Percentiles rank a stretch among this genome's conserved stretches.
Conservation (phyloP, 225 moss, liverwort and hornwort genomes). For the Physcomitrellopsis africana region DNA sequence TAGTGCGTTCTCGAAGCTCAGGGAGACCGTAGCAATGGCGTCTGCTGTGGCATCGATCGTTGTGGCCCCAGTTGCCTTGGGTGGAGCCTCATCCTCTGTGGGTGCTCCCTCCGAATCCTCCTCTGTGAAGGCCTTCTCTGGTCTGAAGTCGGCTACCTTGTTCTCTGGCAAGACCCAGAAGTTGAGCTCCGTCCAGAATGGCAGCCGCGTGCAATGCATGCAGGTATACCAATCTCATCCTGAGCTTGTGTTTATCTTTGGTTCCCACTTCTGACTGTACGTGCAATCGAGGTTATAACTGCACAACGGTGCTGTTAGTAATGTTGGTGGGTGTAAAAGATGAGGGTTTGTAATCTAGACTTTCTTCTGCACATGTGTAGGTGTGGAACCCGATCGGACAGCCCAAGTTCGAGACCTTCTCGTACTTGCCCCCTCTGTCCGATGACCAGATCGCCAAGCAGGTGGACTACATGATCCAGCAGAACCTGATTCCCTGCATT, state of each 20-base stretch:
- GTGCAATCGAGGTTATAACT: too few relatives aligned
- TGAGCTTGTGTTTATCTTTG: background rate
- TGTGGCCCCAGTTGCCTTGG: conserved; percentile 21
- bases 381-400: too few relatives aligned
- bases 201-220: conserved; percentile 35
- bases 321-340: too few relatives aligned
- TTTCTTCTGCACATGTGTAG: background rate
- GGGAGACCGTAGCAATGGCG: conserved; percentile 1
- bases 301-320: too few relatives aligned
- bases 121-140: conserved; percentile 31
- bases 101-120: background rate
- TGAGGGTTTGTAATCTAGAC: too few relatives aligned
- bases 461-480: too few relatives aligned
- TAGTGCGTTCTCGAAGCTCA: too few relatives aligned
- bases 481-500: too few relatives aligned
- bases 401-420: too few relatives aligned
- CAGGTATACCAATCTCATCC: background rate
- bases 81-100: conserved; percentile 13
- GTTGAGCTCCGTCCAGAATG: conserved; percentile 25
- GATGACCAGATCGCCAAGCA: too few relatives aligned
- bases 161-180: conserved; percentile 20
- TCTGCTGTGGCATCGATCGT: background rate
- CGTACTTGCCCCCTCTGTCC: too few relatives aligned
- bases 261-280: too few relatives aligned
- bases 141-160: conserved; percentile 29